These are phyloP conservation scores for Myotisia sp. DNA, from an alignment of 2,329 filamentous ascomycete species.

Conservation along the genomic window DNA sequence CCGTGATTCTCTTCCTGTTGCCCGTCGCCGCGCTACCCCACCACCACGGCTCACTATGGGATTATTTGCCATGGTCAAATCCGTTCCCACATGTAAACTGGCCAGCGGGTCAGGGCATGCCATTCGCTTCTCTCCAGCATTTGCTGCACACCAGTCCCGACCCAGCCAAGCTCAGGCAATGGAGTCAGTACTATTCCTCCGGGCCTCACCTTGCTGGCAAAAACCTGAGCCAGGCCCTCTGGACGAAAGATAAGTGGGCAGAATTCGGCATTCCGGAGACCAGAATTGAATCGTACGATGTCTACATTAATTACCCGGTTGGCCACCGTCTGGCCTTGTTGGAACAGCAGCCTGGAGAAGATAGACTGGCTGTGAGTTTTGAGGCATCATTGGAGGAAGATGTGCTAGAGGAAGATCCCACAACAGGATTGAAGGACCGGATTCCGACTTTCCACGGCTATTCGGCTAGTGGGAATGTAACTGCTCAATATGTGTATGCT, in stretches of 20 bases:
- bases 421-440: slow-evolving; percentile 54
- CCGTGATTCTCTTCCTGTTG: slow-evolving; percentile 29
- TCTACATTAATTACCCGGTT: slow-evolving; percentile 64
- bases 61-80: slow-evolving; percentile 28
- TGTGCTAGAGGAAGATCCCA: slow-evolving; percentile 67
- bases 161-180: slow-evolving; percentile 47
- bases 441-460: slow-evolving; percentile 92
- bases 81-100: slow-evolving; percentile 27
- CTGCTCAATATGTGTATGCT: slow-evolving; percentile 70
- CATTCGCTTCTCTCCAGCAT: slow-evolving; percentile 41
- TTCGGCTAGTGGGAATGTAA: slow-evolving; percentile 83
- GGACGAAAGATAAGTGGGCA: slow-evolving; percentile 61
- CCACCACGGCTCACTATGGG: slow-evolving; percentile 24
- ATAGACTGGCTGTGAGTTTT: slow-evolving; percentile 47
- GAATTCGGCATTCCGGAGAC: slow-evolving; percentile 50
- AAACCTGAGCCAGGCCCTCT: slow-evolving; percentile 62
- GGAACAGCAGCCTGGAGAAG: slow-evolving; percentile 28
- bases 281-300: slow-evolving; percentile 54
- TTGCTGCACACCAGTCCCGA: slow-evolving; percentile 42
- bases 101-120: slow-evolving; percentile 33
- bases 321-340: slow-evolving; percentile 56
- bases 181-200: slow-evolving; percentile 64
- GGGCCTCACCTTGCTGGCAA: slow-evolving; percentile 64
- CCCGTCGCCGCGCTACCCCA: slow-evolving; percentile 27
- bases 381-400: slow-evolving; percentile 75